Percentiles rank a stretch among this genome's conserved stretches.
phyloP scores from a whole-genome alignment of 2,329 filamentous ascomycete genomes.

The Hypoxylon sp. region DNA sequence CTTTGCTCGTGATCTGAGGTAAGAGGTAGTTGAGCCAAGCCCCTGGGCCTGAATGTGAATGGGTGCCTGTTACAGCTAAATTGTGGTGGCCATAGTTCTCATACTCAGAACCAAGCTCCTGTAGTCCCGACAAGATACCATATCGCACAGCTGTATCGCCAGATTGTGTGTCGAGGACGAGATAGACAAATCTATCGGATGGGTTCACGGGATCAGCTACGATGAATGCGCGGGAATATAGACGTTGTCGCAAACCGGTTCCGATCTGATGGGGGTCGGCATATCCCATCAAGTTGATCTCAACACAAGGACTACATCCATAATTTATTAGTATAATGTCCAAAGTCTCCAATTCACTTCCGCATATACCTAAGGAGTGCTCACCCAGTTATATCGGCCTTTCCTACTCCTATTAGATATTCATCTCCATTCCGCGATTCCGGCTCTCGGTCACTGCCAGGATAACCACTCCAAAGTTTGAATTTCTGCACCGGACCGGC shows the following conservation, averaged over 20 bases:
- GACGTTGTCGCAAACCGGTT: slow-evolving; percentile 82
- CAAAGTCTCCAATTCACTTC: too few species aligned
- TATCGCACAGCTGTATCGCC: slow-evolving; percentile 89
- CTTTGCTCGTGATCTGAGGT: slow-evolving; percentile 87
- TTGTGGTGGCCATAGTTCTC: slow-evolving; percentile 80
- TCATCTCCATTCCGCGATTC: slow-evolving; percentile 42
- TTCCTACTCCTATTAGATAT: slow-evolving; percentile 65
- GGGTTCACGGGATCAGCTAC: slow-evolving; percentile 73
- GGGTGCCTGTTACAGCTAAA: slow-evolving; percentile 88
- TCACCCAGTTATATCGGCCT: slow-evolving; percentile 64
- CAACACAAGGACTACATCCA: slow-evolving; percentile 73
- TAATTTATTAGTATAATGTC: not conserved
- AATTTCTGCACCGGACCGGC: slow-evolving; percentile 9
- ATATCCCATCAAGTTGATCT: slow-evolving; percentile 92
- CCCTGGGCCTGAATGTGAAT: slow-evolving; percentile 90
- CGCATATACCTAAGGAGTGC: slow-evolving; percentile 3
- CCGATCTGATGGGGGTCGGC: slow-evolving; percentile 85
- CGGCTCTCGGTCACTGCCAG: slow-evolving; percentile 8
- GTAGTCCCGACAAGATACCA: slow-evolving; percentile 82
- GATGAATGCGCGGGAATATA: slow-evolving; percentile 91
- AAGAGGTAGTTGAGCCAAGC: slow-evolving; percentile 95
- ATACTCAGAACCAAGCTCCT: slow-evolving; percentile 74
- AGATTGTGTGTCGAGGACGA: slow-evolving; percentile 86
- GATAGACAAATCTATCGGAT: slow-evolving; percentile 80
- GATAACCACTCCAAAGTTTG: slow-evolving; percentile 14